Conservation (phyloP, 1,284 basidiomycete species). For the Albatrellus sp. region DNA sequence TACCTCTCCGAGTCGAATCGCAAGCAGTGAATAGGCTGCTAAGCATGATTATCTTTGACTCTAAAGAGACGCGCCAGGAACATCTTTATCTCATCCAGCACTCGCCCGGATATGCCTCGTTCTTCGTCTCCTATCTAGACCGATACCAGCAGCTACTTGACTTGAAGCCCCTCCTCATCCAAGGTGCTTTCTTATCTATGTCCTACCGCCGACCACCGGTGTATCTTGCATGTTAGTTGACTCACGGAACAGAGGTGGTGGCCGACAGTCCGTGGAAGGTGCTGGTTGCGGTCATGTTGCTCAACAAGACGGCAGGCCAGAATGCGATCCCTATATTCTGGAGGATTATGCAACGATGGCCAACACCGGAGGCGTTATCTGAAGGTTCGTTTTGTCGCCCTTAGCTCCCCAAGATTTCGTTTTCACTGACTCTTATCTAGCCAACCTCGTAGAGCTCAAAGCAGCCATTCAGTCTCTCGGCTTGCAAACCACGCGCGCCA, state of each 20-base stretch:
- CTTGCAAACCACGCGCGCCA: constrained; percentile 36
- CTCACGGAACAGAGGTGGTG: constrained; percentile 25
- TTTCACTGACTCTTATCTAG: constrained; percentile 9
- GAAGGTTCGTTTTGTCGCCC: constrained; percentile 23
- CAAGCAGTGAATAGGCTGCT: not conserved
- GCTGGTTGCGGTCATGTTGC: constrained; percentile 37
- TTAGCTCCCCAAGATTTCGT: not conserved
- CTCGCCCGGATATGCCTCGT: constrained; percentile 7
- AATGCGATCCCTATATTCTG: constrained; percentile 43
- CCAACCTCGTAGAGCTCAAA: constrained; percentile 24
- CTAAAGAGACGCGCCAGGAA: not conserved
- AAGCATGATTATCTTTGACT: not conserved
- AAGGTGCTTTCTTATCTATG: constrained; percentile 19
- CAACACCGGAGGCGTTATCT: constrained; percentile 35
- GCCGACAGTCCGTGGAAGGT: constrained; percentile 42
- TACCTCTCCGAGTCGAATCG: not conserved
- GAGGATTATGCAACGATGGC: constrained; percentile 37
- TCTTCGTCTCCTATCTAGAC: constrained; percentile 7
- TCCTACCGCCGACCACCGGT: not conserved
- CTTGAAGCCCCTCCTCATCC: constrained; percentile 29
- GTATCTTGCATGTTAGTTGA: not conserved
- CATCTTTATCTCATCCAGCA: constrained; percentile 6
- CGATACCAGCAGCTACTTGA: constrained; percentile 4
- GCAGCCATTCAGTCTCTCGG: constrained; percentile 36
- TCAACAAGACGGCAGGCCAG: constrained; percentile 45